Percentiles rank a stretch among this genome's conserved stretches.
These are phyloP conservation scores for Beauveria pseudobassiana DNA, from an alignment of 2,329 filamentous ascomycete genomes.

Conservation along the genomic window DNA sequence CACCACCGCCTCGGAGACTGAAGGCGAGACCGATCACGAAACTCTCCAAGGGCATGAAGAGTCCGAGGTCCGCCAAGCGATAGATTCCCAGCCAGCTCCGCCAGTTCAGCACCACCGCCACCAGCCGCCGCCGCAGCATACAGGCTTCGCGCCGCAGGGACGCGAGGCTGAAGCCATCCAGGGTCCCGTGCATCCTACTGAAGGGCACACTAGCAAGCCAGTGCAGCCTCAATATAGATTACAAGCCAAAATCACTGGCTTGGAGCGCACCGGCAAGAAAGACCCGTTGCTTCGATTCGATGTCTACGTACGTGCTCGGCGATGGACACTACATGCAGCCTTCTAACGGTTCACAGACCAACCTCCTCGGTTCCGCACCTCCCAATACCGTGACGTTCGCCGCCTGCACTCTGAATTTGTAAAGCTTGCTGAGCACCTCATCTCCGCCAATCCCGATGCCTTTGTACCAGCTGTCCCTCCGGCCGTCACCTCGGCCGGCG, in stretches of 20 bases:
- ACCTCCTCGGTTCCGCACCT: conserved; percentile 96
- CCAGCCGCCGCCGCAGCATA: conserved; percentile 15
- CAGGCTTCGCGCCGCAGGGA: conserved; percentile 22
- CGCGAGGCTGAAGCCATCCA: conserved; percentile 17
- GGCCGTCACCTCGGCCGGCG: conserved; percentile 88
- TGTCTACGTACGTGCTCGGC: conserved; percentile 64
- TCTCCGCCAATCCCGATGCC: conserved; percentile 95
- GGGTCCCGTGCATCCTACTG: neutral
- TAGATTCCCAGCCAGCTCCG: conserved; percentile 21
- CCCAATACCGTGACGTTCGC: conserved; percentile 94
- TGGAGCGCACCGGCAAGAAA: conserved; percentile 91
- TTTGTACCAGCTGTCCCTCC: conserved; percentile 91
- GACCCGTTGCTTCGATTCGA: conserved; percentile 93
- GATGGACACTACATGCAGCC: neutral
- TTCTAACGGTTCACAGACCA: conserved; percentile 58
- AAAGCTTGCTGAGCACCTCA: conserved; percentile 91
- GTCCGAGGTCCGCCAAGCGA: neutral
- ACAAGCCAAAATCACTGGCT: conserved; percentile 87
- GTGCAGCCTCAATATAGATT: conserved; percentile 70
- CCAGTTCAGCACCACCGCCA: conserved; percentile 19
- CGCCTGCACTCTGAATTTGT: conserved; percentile 92
- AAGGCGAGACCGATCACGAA: conserved; percentile 28
- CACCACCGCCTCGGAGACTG: conserved; percentile 37
- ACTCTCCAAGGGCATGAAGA: conserved; percentile 19
- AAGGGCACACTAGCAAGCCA: conserved; percentile 43